phyloP scores from a whole-genome alignment of 805 yeast genomes.

The Saccharomycopsis fibuligera region DNA sequence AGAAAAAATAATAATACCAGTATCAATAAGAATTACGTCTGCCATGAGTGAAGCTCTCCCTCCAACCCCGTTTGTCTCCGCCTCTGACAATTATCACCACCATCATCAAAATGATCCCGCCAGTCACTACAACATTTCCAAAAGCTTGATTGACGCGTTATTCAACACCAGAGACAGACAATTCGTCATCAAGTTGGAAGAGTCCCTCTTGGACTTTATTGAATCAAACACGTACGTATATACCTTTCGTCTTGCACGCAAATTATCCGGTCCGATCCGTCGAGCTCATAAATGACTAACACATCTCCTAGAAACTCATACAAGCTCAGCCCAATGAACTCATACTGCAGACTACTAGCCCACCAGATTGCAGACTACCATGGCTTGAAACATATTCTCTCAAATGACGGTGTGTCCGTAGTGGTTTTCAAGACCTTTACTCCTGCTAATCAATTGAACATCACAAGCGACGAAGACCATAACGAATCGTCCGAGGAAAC shows the following conservation, averaged over 20 bases:
- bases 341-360: conserved; percentile 59
- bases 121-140: conserved; percentile 22
- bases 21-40: no score
- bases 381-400: conserved; percentile 47
- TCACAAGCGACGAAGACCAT: conserved; percentile 23
- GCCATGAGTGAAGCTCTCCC: no score
- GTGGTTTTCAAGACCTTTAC: conserved; percentile 33
- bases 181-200: conserved; percentile 45
- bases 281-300: neutral
- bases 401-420: conserved; percentile 45
- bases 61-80: no score
- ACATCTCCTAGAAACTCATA: conserved; percentile 27
- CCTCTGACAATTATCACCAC: no score
- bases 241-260: neutral
- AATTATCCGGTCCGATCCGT: no score
- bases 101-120: no score
- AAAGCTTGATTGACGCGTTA: conserved; percentile 35
- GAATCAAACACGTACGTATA: conserved; percentile 28
- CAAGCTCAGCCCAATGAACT: conserved; percentile 52
- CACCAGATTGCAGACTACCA: conserved; percentile 70
- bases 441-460: conserved; percentile 16
- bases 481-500: conserved; percentile 6
- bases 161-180: conserved; percentile 40
- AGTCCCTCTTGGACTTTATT: conserved; percentile 40
- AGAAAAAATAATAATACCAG: no score